phyloP scores from a whole-genome alignment of 2,329 filamentous ascomycete species.

The Rhynchosporium agropyri region DNA sequence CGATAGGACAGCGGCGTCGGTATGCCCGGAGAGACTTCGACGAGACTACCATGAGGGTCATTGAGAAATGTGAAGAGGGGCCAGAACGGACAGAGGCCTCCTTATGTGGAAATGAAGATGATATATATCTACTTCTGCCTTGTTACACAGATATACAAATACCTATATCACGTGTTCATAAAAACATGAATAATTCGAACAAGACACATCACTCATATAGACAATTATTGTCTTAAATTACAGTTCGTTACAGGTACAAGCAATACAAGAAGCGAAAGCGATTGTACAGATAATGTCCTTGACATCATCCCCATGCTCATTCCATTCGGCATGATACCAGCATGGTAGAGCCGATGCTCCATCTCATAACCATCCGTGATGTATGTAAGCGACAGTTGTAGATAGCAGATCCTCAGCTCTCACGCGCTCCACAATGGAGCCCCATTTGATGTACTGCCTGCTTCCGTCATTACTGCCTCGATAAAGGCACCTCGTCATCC shows the following conservation, averaged over 20 bases:
- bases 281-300: conserved; percentile 17
- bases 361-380: conserved; percentile 15
- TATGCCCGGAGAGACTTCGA: too few species aligned
- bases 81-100: too few species aligned
- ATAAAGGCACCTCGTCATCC: conserved; percentile 10
- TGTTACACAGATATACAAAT: background rate
- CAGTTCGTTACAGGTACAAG: conserved; percentile 23
- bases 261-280: conserved; percentile 34
- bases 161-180: too few species aligned
- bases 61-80: too few species aligned
- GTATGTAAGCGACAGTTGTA: conserved; percentile 12
- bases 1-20: too few species aligned
- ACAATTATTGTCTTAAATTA: conserved; percentile 20
- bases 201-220: conserved; percentile 1
- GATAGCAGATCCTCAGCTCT: background rate
- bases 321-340: background rate
- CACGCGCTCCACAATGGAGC: background rate
- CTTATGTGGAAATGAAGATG: too few species aligned
- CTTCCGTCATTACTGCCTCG: conserved; percentile 7
- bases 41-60: too few species aligned
- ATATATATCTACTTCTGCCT: background rate
- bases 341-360: background rate
- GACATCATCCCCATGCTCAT: background rate
- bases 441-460: background rate
- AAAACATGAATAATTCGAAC: background rate